Percentiles rank a stretch among this genome's conserved stretches.
Conservation (phyloP, 345 rosid genomes). For the Sapria himalayana region DNA sequence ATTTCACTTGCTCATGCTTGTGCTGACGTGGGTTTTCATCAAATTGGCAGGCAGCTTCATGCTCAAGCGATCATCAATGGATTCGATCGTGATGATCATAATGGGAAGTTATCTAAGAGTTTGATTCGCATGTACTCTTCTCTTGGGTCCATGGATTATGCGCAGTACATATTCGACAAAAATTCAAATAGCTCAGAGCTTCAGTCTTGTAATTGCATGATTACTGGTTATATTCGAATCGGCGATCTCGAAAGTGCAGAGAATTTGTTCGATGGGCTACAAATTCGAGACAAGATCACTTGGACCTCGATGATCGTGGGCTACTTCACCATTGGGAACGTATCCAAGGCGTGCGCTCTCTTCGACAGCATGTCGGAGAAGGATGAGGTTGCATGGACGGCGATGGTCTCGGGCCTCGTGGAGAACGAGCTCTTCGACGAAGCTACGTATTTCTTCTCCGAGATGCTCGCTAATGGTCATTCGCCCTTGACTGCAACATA, state of each 20-base stretch:
- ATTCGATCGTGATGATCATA: constrained; percentile 24
- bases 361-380: constrained; percentile 23
- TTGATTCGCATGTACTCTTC: constrained; percentile 53
- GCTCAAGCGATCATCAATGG: constrained; percentile 25
- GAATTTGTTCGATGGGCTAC: constrained; percentile 18
- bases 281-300: constrained; percentile 21
- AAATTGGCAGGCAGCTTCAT: constrained; percentile 45
- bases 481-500: constrained; percentile 18
- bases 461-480: constrained; percentile 20
- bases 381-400: constrained; percentile 39
- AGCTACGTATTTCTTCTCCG: constrained; percentile 17
- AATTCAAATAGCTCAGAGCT: constrained; percentile 9
- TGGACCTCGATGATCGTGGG: constrained; percentile 42
- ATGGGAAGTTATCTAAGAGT: constrained; percentile 44
- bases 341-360: constrained; percentile 14
- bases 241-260: constrained; percentile 28
- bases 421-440: constrained; percentile 27
- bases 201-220: constrained; percentile 24
- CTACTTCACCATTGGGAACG: constrained; percentile 17
- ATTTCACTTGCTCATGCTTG: constrained; percentile 61
- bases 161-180: constrained; percentile 18
- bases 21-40: constrained; percentile 25
- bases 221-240: constrained; percentile 22
- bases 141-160: constrained; percentile 32
- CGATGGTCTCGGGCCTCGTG: constrained; percentile 32